Percentiles rank a stretch among this genome's conserved stretches.
These are phyloP conservation scores for Betula pendula DNA, from an alignment of 306 rosid genomes.

Conservation along the genomic window DNA sequence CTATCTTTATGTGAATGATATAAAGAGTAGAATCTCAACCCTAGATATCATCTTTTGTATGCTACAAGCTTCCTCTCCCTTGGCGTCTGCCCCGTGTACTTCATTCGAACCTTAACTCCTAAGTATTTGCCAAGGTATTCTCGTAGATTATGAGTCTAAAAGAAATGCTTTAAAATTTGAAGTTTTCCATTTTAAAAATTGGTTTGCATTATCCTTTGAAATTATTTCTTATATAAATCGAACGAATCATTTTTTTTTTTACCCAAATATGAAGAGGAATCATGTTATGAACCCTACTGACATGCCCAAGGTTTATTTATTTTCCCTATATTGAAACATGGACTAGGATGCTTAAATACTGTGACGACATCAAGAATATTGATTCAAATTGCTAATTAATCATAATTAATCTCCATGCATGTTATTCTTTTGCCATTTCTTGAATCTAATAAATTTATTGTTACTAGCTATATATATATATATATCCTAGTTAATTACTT, in stretches of 20 bases:
- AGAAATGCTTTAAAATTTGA: no score
- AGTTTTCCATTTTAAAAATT: no score
- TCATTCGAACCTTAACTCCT: conserved; percentile 37
- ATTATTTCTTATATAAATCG: no score
- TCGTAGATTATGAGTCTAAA: no score
- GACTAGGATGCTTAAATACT: background rate
- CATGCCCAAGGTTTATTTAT: no score
- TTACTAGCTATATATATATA: background rate
- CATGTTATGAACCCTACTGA: no score
- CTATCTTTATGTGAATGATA: conserved; percentile 51
- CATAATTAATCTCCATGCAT: background rate
- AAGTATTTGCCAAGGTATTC: conserved; percentile 27
- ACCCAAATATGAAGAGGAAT: no score
- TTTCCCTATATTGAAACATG: background rate
- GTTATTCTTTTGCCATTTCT: background rate
- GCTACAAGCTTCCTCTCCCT: conserved; percentile 44
- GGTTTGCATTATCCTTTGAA: no score
- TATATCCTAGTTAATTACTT: background rate
- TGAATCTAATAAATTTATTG: background rate
- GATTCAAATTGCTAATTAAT: background rate
- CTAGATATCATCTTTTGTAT: conserved; percentile 50
- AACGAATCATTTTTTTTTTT: no score
- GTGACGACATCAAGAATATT: background rate
- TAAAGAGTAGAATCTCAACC: conserved; percentile 45
- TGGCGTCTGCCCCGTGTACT: conserved; percentile 53